Evolutionary conservation across 805 yeast species (phyloP).

Genomic region (Lipomyces yamadae): DNA sequence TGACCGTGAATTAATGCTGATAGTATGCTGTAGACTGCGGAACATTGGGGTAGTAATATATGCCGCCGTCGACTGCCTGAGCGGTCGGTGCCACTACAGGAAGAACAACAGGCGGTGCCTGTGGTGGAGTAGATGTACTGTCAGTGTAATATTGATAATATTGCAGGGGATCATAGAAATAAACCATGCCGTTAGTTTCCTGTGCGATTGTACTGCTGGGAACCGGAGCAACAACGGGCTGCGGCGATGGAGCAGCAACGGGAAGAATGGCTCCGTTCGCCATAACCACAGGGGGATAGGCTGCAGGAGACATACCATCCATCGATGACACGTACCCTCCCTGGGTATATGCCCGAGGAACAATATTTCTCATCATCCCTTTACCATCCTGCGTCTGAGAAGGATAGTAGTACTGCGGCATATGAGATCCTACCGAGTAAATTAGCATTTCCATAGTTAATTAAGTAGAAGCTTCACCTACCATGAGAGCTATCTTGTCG

Average conservation of each 20-base stretch:
- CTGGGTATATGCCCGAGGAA: constrained; percentile 20
- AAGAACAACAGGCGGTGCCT: constrained; percentile 3
- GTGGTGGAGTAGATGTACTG: constrained; percentile 7
- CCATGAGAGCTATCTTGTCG: constrained; percentile 16
- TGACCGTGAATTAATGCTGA: not conserved
- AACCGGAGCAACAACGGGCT: constrained; percentile 10
- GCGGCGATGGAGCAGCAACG: constrained; percentile 26
- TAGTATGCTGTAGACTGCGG: constrained; percentile 7
- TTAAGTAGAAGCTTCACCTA: not conserved
- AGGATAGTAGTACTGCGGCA: constrained; percentile 16
- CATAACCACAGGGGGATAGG: constrained; percentile 12
- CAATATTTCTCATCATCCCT: constrained; percentile 15
- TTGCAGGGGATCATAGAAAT: constrained; percentile 30
- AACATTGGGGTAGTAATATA: constrained; percentile 15
- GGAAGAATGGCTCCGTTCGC: constrained; percentile 24
- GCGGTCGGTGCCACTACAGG: constrained; percentile 17
- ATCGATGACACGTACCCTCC: constrained; percentile 3
- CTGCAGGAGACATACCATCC: constrained; percentile 16
- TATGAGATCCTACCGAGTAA: not conserved
- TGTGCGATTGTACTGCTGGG: constrained; percentile 15
- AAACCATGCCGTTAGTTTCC: constrained; percentile 35
- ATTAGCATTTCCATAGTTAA: not conserved
- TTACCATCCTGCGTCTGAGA: constrained; percentile 12
- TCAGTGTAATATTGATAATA: constrained; percentile 20
- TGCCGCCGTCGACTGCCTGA: constrained; percentile 10